Base-by-base conservation (phyloP, 805 yeast species). In the Saccharomyces eubayanus region DNA sequence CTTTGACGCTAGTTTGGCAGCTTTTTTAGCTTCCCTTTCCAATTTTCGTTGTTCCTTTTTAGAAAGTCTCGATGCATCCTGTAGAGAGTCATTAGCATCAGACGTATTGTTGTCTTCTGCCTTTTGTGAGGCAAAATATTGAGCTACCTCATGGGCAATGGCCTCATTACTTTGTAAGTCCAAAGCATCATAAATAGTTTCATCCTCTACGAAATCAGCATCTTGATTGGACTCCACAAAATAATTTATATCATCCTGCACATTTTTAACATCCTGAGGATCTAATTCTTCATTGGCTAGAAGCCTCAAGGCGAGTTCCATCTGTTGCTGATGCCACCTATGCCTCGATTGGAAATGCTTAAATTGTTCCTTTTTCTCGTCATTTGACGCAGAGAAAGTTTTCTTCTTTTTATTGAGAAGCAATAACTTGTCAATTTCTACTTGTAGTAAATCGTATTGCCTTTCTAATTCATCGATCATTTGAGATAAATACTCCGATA, bases 211-310 rank as follows among this genome's bases (percentile, higher is more conserved):
- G 68, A 90, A 92, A 62, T 89, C 96, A 5, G 81, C 89, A 48
- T 89, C 96, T 72, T 87, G 94, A 68, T 91, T 92, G 51, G 89
- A 84, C 61, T 92, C 97, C 28, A 92, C 92, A 69, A 86, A 92
- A 72, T 90, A 92, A 62, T 82, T 87, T 65, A 92, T 85, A 67
- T 92, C 97, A 53, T 92, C 98, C 65, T 84, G 84, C 53, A 92
- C 79, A 21, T 77, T 82, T 63, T 82, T 85, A 5, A 92, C 83
- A 53, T 79, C 78, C 28, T 87, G 92, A 1, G 91, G 87, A 49
- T 85, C 89, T 57, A 92, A 72, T 52, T 82, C 85, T 59, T 89
- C 96, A 68, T 87, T 88, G 53, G 89, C 97, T 51, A 94, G 70
- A 63, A 84, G 77, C 57, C 94, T 77, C 59, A 91, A 74, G 45